These are phyloP conservation scores for Penicillium mononematosum DNA, from an alignment of 495 filamentous ascomycete species.

Conservation along the genomic window DNA sequence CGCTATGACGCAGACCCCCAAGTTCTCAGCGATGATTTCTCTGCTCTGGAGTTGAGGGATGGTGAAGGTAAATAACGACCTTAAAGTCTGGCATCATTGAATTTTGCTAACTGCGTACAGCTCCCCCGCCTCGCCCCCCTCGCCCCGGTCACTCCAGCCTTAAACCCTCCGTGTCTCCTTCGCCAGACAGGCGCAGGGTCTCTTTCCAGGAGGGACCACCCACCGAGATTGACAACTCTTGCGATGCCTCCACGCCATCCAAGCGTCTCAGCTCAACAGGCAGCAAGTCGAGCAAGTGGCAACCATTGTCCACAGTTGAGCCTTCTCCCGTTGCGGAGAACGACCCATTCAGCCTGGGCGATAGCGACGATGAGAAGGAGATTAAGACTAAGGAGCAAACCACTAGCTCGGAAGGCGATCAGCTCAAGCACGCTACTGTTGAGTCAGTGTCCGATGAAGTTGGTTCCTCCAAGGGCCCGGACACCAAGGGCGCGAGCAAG, in stretches of 20 bases:
- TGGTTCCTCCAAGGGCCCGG: conserved; percentile 24
- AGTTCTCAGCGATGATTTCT: conserved; percentile 87
- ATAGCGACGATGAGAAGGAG: conserved; percentile 94
- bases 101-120: conserved; percentile 33
- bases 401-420: conserved; percentile 64
- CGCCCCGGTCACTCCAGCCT: conserved; percentile 72
- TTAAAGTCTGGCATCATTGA: conserved; percentile 12
- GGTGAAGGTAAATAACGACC: conserved; percentile 58
- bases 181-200: conserved; percentile 66
- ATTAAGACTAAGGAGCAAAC: conserved; percentile 61
- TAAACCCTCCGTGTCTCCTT: conserved; percentile 66
- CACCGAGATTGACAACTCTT: conserved; percentile 79
- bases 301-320: conserved; percentile 83
- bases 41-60: conserved; percentile 77
- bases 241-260: conserved; percentile 57
- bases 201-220: conserved; percentile 72
- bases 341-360: conserved; percentile 93
- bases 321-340: conserved; percentile 86
- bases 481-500: conserved; percentile 30
- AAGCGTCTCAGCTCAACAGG: conserved; percentile 41
- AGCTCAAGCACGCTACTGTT: conserved; percentile 67
- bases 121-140: conserved; percentile 52
- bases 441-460: conserved; percentile 49
- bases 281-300: conserved; percentile 89
- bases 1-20: conserved; percentile 96